Base-by-base conservation (phyloP, 2,329 filamentous ascomycete genomes). In the Penicillium thymicola region DNA sequence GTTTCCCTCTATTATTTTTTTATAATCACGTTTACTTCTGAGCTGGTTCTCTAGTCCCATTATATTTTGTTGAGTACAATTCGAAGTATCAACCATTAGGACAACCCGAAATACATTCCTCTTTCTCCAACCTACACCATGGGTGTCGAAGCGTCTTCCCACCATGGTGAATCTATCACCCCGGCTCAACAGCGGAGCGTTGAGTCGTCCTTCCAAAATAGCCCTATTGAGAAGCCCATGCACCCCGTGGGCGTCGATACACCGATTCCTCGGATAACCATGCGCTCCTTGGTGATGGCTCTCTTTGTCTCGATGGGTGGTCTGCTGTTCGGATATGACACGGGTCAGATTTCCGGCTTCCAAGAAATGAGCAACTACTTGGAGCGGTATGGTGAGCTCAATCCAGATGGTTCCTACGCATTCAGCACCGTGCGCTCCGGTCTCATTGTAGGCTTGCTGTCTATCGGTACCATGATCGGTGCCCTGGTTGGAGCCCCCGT, bases 271-370 rank as follows among this genome's bases (percentile, higher is more conserved):
- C 59, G 64, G 4, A 52, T 78, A 28, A 78, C 75, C 14, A 55
- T 70, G 54, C 69, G 71, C 18, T 71, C 75, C 11, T 64, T 75
- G 34, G 53, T 70, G 48, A 76, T 79, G 75, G 74, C 72, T n/a
- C 62, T 76, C 16, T 72, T 78, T 51, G 74, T 78, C 41, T 78
- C 76, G 1, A 77, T 78, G 72, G 76, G 76, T 51, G 76, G 76
- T 46, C 70, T 78, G 18, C 70, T 78, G n/a, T 77, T 76, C 51
- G 75, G 75, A 18, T 77, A 75, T 46, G 74, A 78, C 53, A 77
- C 77, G 8, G 75, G 76, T 63, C 76, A 78, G 65, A 79, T 79
- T 48, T 75, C 72, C 1, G 76, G 76, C 10, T 75, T 79, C 60
- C 67, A 77, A 47, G 69, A 71, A 34, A 78, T 77, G 75, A 47